Evolutionary conservation across 1,139 yeast genomes (phyloP).

Genomic region (Magnusiomyces sp.): DNA sequence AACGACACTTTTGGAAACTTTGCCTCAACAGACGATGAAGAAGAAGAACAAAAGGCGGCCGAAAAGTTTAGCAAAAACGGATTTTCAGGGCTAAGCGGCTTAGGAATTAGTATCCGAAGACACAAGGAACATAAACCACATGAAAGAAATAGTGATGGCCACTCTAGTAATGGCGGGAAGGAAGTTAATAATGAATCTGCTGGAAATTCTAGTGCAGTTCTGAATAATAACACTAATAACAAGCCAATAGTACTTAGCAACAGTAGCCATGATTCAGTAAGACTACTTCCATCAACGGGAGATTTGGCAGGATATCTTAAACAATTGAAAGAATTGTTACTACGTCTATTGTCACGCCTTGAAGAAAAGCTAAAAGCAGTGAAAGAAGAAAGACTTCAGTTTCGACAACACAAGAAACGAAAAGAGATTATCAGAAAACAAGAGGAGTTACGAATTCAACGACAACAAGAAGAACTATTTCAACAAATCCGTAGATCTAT

Average conservation of each 20-base stretch:
- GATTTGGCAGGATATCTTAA: not conserved
- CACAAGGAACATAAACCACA: not conserved
- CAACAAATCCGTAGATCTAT: no score
- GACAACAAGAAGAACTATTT: no score
- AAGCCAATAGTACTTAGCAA: no score
- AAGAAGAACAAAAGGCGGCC: not conserved
- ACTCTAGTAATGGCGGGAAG: not conserved
- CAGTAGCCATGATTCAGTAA: no score
- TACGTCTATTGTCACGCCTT: not conserved
- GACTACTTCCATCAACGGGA: no score
- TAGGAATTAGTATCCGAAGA: not conserved
- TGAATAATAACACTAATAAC: not conserved
- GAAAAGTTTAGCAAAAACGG: not conserved
- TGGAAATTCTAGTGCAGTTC: not conserved
- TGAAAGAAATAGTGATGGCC: not conserved
- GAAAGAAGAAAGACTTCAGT: not conserved
- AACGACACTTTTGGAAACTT: conserved; percentile 1
- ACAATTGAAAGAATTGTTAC: not conserved
- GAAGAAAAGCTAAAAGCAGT: not conserved
- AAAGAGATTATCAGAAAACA: not conserved
- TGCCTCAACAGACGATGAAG: conserved; percentile 2
- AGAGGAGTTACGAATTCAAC: not conserved
- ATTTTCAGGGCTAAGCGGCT: not conserved
- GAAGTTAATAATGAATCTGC: not conserved
- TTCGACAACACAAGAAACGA: not conserved